Base-by-base conservation (phyloP, 345 rosid genomes). In the Chamaenerion angustifolium region DNA sequence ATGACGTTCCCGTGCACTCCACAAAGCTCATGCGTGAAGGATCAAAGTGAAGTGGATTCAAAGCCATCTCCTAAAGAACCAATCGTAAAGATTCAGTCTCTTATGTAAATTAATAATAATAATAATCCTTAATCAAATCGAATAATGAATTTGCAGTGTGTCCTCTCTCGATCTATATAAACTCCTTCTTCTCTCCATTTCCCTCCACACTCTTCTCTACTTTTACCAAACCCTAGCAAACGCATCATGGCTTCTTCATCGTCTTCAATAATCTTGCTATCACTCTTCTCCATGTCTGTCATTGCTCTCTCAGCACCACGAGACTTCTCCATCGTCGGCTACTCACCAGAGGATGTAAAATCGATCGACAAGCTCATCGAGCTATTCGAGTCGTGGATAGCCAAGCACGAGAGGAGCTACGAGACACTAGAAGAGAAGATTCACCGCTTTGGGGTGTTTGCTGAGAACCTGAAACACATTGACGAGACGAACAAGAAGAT, bases 311-410 rank as follows among this genome's bases (percentile, higher is more conserved):
- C 63, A 1, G 76, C 71, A 46, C 21, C 66, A 21, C 65, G 50
- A 45, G 95, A 88, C 41, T 80, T 80, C 71, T 88, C 97, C 46
- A 88, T 80, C 0, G 66, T 82, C 17, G 97, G 93, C 11, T 84
- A 80, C 48, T 71, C 80, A 0, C 83, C 76, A 0, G 80, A 82
- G 43, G 73, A 88, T 46, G 57, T 85, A 53, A 55, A 71, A 42
- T 80, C 84, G 57, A 63, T 62, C 2, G 80, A 70, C n/a, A 74
- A 62, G 12, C 81, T 85, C 44, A 47, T 76, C 6, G 74, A 82
- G 57, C 77, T 85, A 14, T 88, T 85, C 17, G 93, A 85, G 46
- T 65, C 70, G n/a, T 85, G 97, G 95, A 71, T 77, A 64, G 73
- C 74, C 1, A 78, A 79, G 56, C 88, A 85, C 48, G 73, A 65